Evolutionary conservation across 2,329 filamentous ascomycete species (phyloP), one percentile per base, ranked within the genome.

Genomic region (Stagonosporopsis cucurbitacearum): DNA sequence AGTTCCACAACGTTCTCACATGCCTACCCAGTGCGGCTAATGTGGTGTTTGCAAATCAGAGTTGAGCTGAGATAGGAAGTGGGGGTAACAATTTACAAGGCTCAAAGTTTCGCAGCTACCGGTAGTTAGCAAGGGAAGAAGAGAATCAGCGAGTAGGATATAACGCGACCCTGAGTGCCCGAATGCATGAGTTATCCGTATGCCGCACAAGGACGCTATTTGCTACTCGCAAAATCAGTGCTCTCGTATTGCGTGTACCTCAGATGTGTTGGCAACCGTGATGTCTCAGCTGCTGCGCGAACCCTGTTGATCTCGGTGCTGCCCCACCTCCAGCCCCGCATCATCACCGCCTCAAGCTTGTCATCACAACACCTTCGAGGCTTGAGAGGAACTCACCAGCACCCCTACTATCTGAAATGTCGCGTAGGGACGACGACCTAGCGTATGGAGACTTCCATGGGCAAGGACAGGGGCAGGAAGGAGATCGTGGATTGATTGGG

Each of bases 391-490:
- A 11, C 30, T 45, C 15, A 23, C n/a, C 25, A 36, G 30, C 28
- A 6, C 36, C 35, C 13, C 36, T 47, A 28, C 42, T 32, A 5
- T 43, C 39, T 42, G 43, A 33, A 40, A 75, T 75, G 73, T 65
- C 73, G 46, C 58, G 66, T 60, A 63, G 66, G 56, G 80, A 85
- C 60, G 80, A 85, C 63, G 76, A 78, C 58, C 66, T 86, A 67
- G 83, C 83, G 50, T 86, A 86, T 67, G 83, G 83, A 58, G 78
- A 82, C 32, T 82, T 82, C 62, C 74, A 80, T 54, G 70, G 65
- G 17, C 66, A 68, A 66, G 59, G 74, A 55, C 63, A 68, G 64
- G 62, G 73, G 32, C 77, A 79, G 36, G 78, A 79, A 40, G 75
- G 73, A 36, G 78, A 82, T 39, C 76, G 82, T 36, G 80, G 82